Percentiles rank a stretch among this genome's conserved stretches.
Conservation (phyloP, 2,329 filamentous ascomycete genomes). For the Sporothrix schenckii region DNA sequence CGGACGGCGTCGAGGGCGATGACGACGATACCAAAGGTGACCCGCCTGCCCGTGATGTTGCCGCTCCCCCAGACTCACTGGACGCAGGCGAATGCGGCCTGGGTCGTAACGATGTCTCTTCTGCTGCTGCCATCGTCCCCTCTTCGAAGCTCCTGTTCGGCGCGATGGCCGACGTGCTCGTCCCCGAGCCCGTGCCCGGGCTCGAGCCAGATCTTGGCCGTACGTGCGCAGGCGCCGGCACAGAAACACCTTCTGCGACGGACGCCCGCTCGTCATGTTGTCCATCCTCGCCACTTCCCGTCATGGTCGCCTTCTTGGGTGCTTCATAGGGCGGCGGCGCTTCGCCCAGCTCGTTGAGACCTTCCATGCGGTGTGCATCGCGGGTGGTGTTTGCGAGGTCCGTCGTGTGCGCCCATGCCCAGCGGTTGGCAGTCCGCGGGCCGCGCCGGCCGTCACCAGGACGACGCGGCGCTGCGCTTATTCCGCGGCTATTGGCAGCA, state of each 20-base stretch:
- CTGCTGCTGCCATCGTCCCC: conserved; percentile 13
- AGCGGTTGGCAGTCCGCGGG: conserved; percentile 31
- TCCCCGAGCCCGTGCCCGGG: not conserved
- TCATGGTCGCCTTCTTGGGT: not conserved
- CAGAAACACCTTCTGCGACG: not conserved
- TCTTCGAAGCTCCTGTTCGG: conserved; percentile 8
- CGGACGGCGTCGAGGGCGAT: not conserved
- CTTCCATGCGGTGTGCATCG: conserved; percentile 32
- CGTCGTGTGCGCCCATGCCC: conserved; percentile 30
- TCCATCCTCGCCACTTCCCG: not conserved
- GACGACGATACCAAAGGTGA: not conserved
- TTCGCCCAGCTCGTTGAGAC: conserved; percentile 40
- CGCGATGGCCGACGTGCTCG: not conserved
- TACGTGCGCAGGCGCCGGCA: conserved; percentile 10
- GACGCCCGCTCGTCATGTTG: not conserved
- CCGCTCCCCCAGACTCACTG: not conserved
- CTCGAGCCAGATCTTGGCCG: not conserved
- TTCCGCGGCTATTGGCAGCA: not conserved
- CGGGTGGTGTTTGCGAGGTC: not conserved
- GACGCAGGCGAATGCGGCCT: not conserved
- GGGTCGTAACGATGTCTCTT: not conserved
- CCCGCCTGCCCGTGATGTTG: not conserved
- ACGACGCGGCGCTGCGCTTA: not conserved
- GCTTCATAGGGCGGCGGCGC: conserved; percentile 39
- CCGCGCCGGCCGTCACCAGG: not conserved